These are phyloP conservation scores for Amanita muscaria DNA, from an alignment of 768 basidiomycete genomes.

Conservation along the genomic window DNA sequence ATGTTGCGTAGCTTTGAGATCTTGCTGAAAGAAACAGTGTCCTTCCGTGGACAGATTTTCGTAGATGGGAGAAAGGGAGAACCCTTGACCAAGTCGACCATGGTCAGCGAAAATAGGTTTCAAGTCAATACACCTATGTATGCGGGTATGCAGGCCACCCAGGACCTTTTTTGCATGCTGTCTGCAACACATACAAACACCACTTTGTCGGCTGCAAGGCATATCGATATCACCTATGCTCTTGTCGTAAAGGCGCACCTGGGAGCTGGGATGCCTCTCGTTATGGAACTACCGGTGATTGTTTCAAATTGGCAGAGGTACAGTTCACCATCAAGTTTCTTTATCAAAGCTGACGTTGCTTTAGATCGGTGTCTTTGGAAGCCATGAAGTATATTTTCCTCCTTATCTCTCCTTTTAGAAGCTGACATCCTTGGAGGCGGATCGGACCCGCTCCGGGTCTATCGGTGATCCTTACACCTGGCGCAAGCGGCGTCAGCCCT, in stretches of 20 bases:
- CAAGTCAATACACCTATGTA: constrained; percentile 68
- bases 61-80: constrained; percentile 46
- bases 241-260: constrained; percentile 71
- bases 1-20: constrained; percentile 82
- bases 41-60: constrained; percentile 59
- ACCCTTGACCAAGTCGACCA: constrained; percentile 43
- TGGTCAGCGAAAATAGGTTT: constrained; percentile 63
- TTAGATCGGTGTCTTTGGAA: constrained; percentile 64
- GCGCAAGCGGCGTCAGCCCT: background rate
- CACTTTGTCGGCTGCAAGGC: constrained; percentile 71
- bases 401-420: constrained; percentile 19
- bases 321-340: constrained; percentile 17
- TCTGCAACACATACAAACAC: constrained; percentile 70
- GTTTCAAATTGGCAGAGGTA: constrained; percentile 84
- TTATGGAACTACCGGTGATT: constrained; percentile 71
- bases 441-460: constrained; percentile 39
- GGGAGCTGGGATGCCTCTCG: constrained; percentile 53
- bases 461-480: constrained; percentile 23
- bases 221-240: constrained; percentile 80
- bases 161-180: constrained; percentile 65
- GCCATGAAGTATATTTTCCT: constrained; percentile 38
- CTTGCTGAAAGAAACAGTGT: constrained; percentile 66
- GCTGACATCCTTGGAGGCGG: constrained; percentile 25
- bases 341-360: constrained; percentile 5
- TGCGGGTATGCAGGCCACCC: constrained; percentile 60